Conservation (phyloP, 2,329 filamentous ascomycete species). For the Pseudomassariella vexata region DNA sequence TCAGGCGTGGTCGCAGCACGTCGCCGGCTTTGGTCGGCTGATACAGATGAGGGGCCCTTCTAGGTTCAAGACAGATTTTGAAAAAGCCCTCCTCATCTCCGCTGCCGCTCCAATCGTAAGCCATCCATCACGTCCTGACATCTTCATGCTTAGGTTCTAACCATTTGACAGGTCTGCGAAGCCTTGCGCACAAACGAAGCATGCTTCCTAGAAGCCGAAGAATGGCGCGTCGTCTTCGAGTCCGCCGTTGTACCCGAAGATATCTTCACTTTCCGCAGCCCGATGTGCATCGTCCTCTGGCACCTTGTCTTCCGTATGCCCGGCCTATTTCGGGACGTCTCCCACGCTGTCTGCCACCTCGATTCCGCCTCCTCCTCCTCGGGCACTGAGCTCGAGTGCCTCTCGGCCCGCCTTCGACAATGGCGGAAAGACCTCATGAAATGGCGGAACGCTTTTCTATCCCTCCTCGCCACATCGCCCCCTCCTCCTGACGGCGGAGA, state of each 20-base stretch:
- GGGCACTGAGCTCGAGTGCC: conserved; percentile 5
- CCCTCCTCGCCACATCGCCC: not conserved
- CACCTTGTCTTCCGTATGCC: conserved; percentile 3
- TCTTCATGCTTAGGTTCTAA: too few species aligned
- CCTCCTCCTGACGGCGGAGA: not conserved
- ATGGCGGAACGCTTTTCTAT: conserved; percentile 4
- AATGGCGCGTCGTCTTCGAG: conserved; percentile 9
- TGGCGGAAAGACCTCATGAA: conserved; percentile 1
- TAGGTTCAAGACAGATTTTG: conserved; percentile 9
- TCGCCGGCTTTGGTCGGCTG: conserved; percentile 9
- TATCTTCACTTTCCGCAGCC: conserved; percentile 3
- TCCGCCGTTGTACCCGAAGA: conserved; percentile 1
- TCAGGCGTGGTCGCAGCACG: conserved; percentile 9
- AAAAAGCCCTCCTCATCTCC: conserved; percentile 9
- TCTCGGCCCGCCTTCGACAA: not conserved
- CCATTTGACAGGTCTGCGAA: conserved; percentile 5
- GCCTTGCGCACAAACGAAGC: conserved; percentile 5
- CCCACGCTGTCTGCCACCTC: not conserved
- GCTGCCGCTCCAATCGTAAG: conserved; percentile 6
- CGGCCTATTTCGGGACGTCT: conserved; percentile 4
- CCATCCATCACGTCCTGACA: not conserved
- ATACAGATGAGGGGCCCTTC: conserved; percentile 10
- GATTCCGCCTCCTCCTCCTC: not conserved
- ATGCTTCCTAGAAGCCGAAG: conserved; percentile 11
- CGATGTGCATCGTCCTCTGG: conserved; percentile 5